Conservation (phyloP, 164 flowering plant species). For the grape (Vitis vinifera) region ASM3070453v1 NC_081812.1:19921501-19922000, state of each 20-base stretch:
- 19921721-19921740: not conserved
- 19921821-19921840: too few species aligned
- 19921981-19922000: not conserved
- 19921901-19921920: not conserved
- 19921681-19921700: not conserved
- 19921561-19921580: not conserved
- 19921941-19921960: not conserved
- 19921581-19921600: constrained; percentile 83
- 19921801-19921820: too few species aligned
- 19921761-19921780: too few species aligned
- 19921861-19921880: not conserved
- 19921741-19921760: too few species aligned
- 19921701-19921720: not conserved
- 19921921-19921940: not conserved
- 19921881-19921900: not conserved
- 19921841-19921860: too few species aligned
- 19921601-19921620: constrained; percentile 92
- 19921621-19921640: constrained; percentile 85
- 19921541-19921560: not conserved
- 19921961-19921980: not conserved
- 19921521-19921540: not conserved
- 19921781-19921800: too few species aligned
- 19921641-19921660: constrained; percentile 94
- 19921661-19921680: constrained; percentile 20
- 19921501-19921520: not conserved